Base-by-base conservation (phyloP, 2,329 filamentous ascomycete genomes). In the Colletotrichum cereale region DNA sequence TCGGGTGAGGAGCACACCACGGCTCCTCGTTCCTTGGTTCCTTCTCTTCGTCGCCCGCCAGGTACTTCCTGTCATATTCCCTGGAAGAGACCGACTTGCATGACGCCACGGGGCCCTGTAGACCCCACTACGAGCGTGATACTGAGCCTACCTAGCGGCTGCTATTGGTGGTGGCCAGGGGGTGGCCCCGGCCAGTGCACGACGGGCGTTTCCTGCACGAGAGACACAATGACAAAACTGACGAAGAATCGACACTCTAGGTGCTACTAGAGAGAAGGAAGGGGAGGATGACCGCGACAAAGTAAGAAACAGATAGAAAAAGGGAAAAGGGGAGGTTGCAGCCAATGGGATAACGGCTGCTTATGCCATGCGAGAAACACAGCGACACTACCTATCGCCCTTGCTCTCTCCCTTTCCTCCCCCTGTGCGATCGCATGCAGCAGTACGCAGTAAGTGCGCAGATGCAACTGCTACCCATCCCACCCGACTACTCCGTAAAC, bases 21-120 rank as follows among this genome's bases (percentile, higher is more conserved):
- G 29, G 50, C 62, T 31, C 34, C 18, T 48, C 6, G 44, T 44
- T 66, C 40, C 42, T 53, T 47, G 53, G 62, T 14, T 48, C 36
- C 53, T 48, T 47, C 29, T 47, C 48, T 57, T 36, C 44, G 48
- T 50, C 42, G 16, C 26, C 31, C 12, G 44, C 47, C 36, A 48
- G 48, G 53, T 60, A 47, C 12, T 40, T 55, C 36, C 61, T 34
- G 36, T 12, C 38, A 63, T 34, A 21, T 60, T 48, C 31, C 26
- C 29, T 53, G 31, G 29, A 38, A 42, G 40, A 68, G 52, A 68
- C 31, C 31, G 60, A 64, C 58, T 29, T 72, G 69, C 69, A 69
- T 69, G 31, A 69, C 53, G 47, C 52, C 66, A 72, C 69, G 65
- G 48, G 68, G 62, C 69, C 69, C 68, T 47, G 66, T 26, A 38